Conservation (phyloP, 768 basidiomycete genomes). For the Psilocybe azurescens region DNA sequence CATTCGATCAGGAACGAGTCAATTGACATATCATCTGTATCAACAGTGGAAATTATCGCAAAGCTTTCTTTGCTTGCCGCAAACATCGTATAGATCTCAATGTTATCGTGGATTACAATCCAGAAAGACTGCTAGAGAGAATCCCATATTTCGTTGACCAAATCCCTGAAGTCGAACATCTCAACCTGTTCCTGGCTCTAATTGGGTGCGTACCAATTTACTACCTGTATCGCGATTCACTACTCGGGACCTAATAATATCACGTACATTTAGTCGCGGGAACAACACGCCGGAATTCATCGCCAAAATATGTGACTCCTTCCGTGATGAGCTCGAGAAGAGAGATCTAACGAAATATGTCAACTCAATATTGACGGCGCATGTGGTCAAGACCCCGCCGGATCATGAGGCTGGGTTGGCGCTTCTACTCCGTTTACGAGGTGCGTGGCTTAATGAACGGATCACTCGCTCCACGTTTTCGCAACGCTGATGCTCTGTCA, state of each 20-base stretch:
- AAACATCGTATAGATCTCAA: conserved; percentile 94
- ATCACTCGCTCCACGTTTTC: neutral
- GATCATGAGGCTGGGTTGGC: conserved; percentile 87
- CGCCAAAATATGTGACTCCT: conserved; percentile 73
- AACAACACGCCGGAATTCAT: conserved; percentile 62
- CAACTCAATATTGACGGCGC: conserved; percentile 90
- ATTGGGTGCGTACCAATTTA: conserved; percentile 62
- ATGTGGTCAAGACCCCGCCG: conserved; percentile 90
- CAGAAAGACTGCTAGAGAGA: conserved; percentile 64
- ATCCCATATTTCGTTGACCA: conserved; percentile 80
- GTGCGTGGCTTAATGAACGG: conserved; percentile 41
- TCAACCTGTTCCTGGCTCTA: conserved; percentile 90
- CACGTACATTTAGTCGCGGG: conserved; percentile 53
- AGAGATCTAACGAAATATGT: conserved; percentile 80
- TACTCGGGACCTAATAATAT: neutral
- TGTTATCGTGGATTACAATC: conserved; percentile 83
- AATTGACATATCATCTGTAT: neutral
- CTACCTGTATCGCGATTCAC: neutral
- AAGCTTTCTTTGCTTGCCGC: conserved; percentile 90
- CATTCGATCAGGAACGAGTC: neutral
- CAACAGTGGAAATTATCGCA: conserved; percentile 73
- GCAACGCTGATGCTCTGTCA: neutral
- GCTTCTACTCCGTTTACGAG: conserved; percentile 77
- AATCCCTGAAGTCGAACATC: conserved; percentile 86
- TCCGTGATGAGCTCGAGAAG: conserved; percentile 74